phyloP scores from a whole-genome alignment of 768 basidiomycete genomes.

The Tricholoma sp. region DNA sequence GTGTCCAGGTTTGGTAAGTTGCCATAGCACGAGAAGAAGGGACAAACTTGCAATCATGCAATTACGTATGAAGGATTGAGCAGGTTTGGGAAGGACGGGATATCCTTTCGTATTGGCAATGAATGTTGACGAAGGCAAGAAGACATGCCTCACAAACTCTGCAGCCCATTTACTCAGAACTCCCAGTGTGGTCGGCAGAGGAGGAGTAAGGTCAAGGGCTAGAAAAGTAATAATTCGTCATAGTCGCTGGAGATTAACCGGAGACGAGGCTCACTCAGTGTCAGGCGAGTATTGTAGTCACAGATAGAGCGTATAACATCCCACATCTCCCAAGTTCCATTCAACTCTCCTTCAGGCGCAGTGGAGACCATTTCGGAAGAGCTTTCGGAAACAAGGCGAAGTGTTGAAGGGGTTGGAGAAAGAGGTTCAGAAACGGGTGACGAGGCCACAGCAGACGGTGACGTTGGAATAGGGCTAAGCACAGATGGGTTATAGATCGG shows the following conservation, averaged over 20 bases:
- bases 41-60: slow-evolving; percentile 69
- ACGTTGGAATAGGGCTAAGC: slow-evolving; percentile 35
- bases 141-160: slow-evolving; percentile 86
- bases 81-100: slow-evolving; percentile 91
- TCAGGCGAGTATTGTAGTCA: slow-evolving; percentile 71
- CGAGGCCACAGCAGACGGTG: slow-evolving; percentile 16
- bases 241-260: background rate
- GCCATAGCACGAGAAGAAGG: background rate
- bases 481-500: slow-evolving; percentile 75
- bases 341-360: slow-evolving; percentile 52
- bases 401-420: slow-evolving; percentile 19
- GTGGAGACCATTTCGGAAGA: slow-evolving; percentile 26
- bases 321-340: slow-evolving; percentile 97
- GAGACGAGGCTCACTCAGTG: slow-evolving; percentile 49
- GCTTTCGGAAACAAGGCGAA: slow-evolving; percentile 32
- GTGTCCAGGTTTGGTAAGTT: slow-evolving; percentile 12
- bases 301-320: slow-evolving; percentile 89
- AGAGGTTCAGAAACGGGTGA: background rate
- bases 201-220: slow-evolving; percentile 92
- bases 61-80: slow-evolving; percentile 86
- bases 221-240: slow-evolving; percentile 8
- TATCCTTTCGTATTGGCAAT: slow-evolving; percentile 96
- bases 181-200: slow-evolving; percentile 71
- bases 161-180: slow-evolving; percentile 87
- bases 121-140: slow-evolving; percentile 86